phyloP scores from a whole-genome alignment of 495 filamentous ascomycete species.

The Staphylotrichum longicolle region DNA sequence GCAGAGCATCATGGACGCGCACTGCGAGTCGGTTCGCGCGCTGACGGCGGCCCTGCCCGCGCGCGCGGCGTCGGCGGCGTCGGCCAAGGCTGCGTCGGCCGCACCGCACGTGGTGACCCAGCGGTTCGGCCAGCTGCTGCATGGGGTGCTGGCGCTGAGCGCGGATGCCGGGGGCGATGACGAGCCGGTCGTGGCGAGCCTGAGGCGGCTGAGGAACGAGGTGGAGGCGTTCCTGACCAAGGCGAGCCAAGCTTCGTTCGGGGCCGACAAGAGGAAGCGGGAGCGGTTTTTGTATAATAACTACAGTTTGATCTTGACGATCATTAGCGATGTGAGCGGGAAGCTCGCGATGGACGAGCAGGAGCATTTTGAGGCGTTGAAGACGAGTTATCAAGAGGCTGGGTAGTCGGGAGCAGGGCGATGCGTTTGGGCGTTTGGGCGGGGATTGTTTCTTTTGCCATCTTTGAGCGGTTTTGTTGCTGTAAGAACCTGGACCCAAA shows the following conservation, averaged over 20 bases:
- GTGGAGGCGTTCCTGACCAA: slow-evolving; percentile 74
- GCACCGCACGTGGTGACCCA: slow-evolving; percentile 91
- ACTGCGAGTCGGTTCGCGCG: slow-evolving; percentile 77
- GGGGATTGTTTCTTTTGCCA: neutral
- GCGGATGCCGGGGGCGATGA: slow-evolving; percentile 88
- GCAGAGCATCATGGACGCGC: slow-evolving; percentile 89
- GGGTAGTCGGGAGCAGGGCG: slow-evolving; percentile 17
- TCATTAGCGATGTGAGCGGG: slow-evolving; percentile 79
- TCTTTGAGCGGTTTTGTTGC: no score
- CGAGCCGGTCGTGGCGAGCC: slow-evolving; percentile 80
- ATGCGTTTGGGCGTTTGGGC: neutral
- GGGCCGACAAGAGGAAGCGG: slow-evolving; percentile 67
- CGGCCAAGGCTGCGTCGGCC: slow-evolving; percentile 64
- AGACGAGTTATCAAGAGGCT: slow-evolving; percentile 48
- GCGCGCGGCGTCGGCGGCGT: slow-evolving; percentile 51
- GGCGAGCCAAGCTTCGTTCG: slow-evolving; percentile 59
- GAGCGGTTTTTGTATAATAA: slow-evolving; percentile 92
- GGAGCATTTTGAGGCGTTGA: slow-evolving; percentile 62
- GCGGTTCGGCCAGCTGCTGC: slow-evolving; percentile 84
- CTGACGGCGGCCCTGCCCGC: slow-evolving; percentile 51
- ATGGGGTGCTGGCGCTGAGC: slow-evolving; percentile 77
- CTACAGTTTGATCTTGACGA: slow-evolving; percentile 86
- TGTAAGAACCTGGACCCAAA: neutral
- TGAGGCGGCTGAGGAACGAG: slow-evolving; percentile 71
- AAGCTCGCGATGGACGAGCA: slow-evolving; percentile 75